Conservation (phyloP, 2,329 filamentous ascomycete species). For the Hirsutella rhossiliensis region DNA sequence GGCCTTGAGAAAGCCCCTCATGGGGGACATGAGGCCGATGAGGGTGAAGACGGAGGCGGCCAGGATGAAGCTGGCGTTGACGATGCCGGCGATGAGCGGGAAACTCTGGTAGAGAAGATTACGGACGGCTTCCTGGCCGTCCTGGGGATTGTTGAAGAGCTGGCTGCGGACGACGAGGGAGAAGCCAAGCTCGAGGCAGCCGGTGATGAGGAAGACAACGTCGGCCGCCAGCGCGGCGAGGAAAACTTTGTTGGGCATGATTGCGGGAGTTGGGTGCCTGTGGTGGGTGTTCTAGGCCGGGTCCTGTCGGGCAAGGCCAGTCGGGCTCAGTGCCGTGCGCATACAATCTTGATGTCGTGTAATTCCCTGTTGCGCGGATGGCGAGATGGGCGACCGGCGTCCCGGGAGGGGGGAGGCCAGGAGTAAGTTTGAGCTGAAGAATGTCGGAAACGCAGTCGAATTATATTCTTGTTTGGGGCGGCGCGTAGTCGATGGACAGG, state of each 20-base stretch:
- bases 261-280: constrained; percentile 1
- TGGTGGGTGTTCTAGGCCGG: background rate
- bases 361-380: too few species aligned
- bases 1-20: constrained; percentile 57
- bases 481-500: background rate
- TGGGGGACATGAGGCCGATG: constrained; percentile 57
- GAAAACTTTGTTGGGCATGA: constrained; percentile 45
- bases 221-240: constrained; percentile 35
- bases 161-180: constrained; percentile 37
- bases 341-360: too few species aligned
- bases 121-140: constrained; percentile 36
- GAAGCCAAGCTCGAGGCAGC: constrained; percentile 42
- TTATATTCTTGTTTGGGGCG: too few species aligned
- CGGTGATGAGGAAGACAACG: constrained; percentile 38
- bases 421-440: too few species aligned
- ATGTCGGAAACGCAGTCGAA: too few species aligned
- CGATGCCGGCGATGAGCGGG: constrained; percentile 53
- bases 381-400: too few species aligned
- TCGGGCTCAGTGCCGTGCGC: background rate
- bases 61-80: constrained; percentile 62
- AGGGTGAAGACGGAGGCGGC: constrained; percentile 57
- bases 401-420: too few species aligned
- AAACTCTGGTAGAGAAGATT: constrained; percentile 41
- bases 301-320: background rate
- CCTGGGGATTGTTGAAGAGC: constrained; percentile 26